Conservation (phyloP, 768 basidiomycete genomes). For the Tricholoma sp. region DNA sequence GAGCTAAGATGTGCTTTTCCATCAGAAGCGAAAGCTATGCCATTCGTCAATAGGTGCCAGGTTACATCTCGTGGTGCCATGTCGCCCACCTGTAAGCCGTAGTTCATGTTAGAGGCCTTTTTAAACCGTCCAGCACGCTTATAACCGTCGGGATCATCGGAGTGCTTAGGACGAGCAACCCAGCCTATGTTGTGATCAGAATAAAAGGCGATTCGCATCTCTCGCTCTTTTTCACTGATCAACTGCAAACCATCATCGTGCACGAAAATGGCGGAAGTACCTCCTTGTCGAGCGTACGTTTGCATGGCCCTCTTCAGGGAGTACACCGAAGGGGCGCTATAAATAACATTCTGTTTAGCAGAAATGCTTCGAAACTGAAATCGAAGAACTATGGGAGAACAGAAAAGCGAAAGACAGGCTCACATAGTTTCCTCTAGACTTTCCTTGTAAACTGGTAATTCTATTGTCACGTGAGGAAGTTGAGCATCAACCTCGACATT, state of each 20-base stretch:
- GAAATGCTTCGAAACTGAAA: slow-evolving; percentile 6
- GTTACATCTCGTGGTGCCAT: not conserved
- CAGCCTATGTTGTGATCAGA: slow-evolving; percentile 75
- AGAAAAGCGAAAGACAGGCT: slow-evolving; percentile 21
- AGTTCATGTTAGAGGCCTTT: slow-evolving; percentile 91
- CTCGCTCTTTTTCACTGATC: slow-evolving; percentile 54
- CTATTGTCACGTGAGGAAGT: slow-evolving; percentile 72
- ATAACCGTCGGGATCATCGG: slow-evolving; percentile 56
- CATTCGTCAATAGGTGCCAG: slow-evolving; percentile 1
- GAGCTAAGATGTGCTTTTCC: slow-evolving; percentile 44
- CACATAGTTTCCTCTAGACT: slow-evolving; percentile 79
- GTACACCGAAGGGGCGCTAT: slow-evolving; percentile 66
- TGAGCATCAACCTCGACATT: slow-evolving; percentile 59
- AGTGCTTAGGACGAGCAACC: slow-evolving; percentile 77
- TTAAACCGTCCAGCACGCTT: slow-evolving; percentile 86
- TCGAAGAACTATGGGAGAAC: not conserved
- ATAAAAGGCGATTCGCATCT: slow-evolving; percentile 70
- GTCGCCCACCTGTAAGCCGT: slow-evolving; percentile 43
- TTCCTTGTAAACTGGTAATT: slow-evolving; percentile 89
- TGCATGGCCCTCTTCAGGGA: slow-evolving; percentile 85
- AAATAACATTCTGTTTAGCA: slow-evolving; percentile 7
- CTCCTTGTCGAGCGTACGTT: slow-evolving; percentile 89
- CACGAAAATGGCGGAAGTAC: slow-evolving; percentile 72
- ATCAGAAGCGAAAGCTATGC: slow-evolving; percentile 58
- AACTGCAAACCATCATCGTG: slow-evolving; percentile 84